Evolutionary conservation across 805 yeast species (phyloP).

Genomic region (Teunomyces stri): DNA sequence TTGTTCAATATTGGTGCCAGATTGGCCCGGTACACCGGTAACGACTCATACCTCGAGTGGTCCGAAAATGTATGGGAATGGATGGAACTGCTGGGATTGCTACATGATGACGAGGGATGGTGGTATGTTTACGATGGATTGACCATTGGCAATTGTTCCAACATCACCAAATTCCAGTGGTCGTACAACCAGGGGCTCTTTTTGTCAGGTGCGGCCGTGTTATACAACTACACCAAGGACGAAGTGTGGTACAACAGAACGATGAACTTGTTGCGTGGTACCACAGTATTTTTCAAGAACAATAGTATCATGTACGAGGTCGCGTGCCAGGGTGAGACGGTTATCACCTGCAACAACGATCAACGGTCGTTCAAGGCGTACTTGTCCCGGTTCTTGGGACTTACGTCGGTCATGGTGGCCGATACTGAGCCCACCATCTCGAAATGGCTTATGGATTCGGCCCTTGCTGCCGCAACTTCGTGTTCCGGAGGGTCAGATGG

Average conservation of each 20-base stretch:
- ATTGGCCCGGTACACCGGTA: conserved; percentile 41
- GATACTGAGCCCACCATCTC: conserved; percentile 47
- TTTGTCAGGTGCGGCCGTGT: conserved; percentile 75
- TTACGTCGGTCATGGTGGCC: conserved; percentile 72
- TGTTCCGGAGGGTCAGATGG: conserved; percentile 82
- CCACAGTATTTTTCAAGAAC: conserved; percentile 50
- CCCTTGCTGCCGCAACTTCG: conserved; percentile 53
- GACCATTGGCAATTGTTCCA: conserved; percentile 59
- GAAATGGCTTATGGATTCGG: conserved; percentile 39
- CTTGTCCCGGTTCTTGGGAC: conserved; percentile 69
- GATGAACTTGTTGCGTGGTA: conserved; percentile 51
- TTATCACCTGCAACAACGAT: conserved; percentile 68
- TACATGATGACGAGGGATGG: conserved; percentile 41
- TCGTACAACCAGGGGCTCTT: conserved; percentile 82
- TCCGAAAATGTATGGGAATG: conserved; percentile 45
- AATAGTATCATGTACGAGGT: conserved; percentile 68
- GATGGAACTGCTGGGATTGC: conserved; percentile 39
- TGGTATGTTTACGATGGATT: conserved; percentile 76
- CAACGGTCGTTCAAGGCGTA: conserved; percentile 92
- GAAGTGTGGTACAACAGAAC: conserved; percentile 66
- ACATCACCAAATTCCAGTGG: conserved; percentile 67
- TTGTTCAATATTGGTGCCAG: conserved; percentile 45
- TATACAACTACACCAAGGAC: conserved; percentile 71
- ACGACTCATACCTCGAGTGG: conserved; percentile 39
- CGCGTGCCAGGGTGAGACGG: conserved; percentile 65